Conservation (phyloP, 192 early-diverging fungal species). For the Chytriomyces sp. region DNA sequence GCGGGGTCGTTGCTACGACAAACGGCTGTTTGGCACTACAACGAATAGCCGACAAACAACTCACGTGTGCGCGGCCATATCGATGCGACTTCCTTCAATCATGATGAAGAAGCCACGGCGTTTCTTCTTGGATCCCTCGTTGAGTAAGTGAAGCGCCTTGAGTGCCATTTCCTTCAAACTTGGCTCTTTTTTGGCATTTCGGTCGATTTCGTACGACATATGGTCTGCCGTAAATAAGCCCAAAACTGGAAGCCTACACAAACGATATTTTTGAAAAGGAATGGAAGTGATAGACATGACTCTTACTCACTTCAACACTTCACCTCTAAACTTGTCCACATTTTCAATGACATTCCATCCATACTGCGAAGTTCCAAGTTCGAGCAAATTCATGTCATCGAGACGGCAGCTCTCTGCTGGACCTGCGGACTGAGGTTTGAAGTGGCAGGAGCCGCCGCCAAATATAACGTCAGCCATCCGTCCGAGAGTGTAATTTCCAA, state of each 20-base stretch:
- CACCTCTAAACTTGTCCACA: constrained; percentile 62
- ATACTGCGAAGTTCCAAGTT: constrained; percentile 47
- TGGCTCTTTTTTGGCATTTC: constrained; percentile 67
- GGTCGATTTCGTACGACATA: constrained; percentile 93
- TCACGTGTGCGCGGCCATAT: constrained; percentile 88
- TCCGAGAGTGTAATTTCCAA: constrained; percentile 87
- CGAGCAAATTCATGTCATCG: constrained; percentile 64
- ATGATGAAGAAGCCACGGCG: constrained; percentile 89
- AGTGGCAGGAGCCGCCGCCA: constrained; percentile 90
- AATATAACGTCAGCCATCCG: constrained; percentile 84
- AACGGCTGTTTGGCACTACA: background rate
- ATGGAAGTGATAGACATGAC: background rate
- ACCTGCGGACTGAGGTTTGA: constrained; percentile 66
- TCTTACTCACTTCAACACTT: constrained; percentile 9
- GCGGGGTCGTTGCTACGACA: constrained; percentile 83
- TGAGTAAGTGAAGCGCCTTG: constrained; percentile 80
- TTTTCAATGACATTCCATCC: constrained; percentile 68
- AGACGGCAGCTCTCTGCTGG: constrained; percentile 65
- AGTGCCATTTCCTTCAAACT: constrained; percentile 80
- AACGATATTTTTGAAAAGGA: background rate
- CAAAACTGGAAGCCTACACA: constrained; percentile 64
- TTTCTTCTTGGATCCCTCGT: constrained; percentile 48
- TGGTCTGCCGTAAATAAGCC: constrained; percentile 82
- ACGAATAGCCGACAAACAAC: constrained; percentile 24
- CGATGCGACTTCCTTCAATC: constrained; percentile 95